A percentile compares a stretch with the other conserved stretches of the same genome.
Conservation (phyloP, 352 stramenopile genomes). For the Thalassiosira hispida region DNA sequence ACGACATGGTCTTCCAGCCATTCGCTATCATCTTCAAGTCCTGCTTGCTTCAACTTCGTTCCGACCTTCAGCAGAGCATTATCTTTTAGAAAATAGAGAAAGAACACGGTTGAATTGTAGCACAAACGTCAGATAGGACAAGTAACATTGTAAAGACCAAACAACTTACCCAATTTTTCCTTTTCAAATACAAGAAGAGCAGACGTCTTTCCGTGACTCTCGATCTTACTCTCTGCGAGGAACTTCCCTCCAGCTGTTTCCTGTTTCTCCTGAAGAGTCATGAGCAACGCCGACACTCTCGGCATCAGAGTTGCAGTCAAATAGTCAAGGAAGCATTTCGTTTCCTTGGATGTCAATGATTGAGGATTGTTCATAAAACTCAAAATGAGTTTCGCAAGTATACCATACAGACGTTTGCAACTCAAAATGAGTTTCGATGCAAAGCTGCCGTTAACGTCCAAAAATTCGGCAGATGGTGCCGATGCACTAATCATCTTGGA, state of each 20-base stretch:
- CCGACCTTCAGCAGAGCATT: constrained; percentile 54
- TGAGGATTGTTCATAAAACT: constrained; percentile 38
- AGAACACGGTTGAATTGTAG: neutral
- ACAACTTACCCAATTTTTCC: constrained; percentile 33
- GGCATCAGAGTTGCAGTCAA: constrained; percentile 30
- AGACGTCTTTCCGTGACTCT: constrained; percentile 49
- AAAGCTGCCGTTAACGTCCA: constrained; percentile 48
- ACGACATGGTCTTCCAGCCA: constrained; percentile 52
- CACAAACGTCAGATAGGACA: too few relatives aligned
- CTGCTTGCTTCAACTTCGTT: constrained; percentile 40
- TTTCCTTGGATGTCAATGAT: constrained; percentile 36
- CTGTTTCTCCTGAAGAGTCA: constrained; percentile 49
- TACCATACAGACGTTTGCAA: constrained; percentile 48
- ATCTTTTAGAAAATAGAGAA: neutral
- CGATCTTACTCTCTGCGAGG: constrained; percentile 55
- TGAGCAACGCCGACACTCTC: constrained; percentile 38
- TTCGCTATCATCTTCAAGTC: constrained; percentile 40
- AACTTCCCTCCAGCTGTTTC: constrained; percentile 45
- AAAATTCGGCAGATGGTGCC: constrained; percentile 41
- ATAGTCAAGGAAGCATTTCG: constrained; percentile 37
- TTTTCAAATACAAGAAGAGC: constrained; percentile 64
- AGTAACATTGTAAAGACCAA: too few relatives aligned
- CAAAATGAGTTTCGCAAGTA: constrained; percentile 42
- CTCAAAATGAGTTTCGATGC: constrained; percentile 50
- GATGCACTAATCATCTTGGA: constrained; percentile 51